Conservation (phyloP, 345 rosid genomes). For the Acer negundo region DNA sequence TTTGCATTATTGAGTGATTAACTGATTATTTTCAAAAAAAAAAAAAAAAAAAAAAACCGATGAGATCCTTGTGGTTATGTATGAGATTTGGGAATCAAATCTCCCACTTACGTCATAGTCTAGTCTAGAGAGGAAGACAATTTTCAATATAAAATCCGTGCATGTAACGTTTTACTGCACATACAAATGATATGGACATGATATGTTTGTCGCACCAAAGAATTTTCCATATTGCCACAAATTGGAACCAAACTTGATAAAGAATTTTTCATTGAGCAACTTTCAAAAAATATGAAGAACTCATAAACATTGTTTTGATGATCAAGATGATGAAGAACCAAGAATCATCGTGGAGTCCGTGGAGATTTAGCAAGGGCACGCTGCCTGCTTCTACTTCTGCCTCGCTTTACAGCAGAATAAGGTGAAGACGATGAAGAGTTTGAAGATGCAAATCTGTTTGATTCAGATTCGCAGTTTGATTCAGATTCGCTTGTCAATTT, state of each 20-base stretch:
- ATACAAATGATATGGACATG: too few species aligned
- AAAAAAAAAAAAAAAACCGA: too few species aligned
- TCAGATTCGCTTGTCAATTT: slow-evolving; percentile 56
- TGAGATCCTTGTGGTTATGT: too few species aligned
- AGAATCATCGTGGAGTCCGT: slow-evolving; percentile 56
- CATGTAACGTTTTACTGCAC: too few species aligned
- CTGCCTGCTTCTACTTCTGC: slow-evolving; percentile 77
- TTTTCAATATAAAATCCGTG: too few species aligned
- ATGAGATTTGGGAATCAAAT: too few species aligned
- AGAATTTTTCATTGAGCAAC: slow-evolving; percentile 7
- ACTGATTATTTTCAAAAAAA: too few species aligned
- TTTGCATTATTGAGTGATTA: slow-evolving; percentile 5
- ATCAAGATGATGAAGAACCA: slow-evolving; percentile 41
- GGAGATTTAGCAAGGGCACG: slow-evolving; percentile 60
- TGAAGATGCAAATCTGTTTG: slow-evolving; percentile 44
- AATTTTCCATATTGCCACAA: too few species aligned
- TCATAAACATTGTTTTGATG: not conserved
- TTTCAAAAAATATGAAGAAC: slow-evolving; percentile 5
- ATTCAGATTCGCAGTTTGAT: too few species aligned
- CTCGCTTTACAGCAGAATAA: slow-evolving; percentile 42
- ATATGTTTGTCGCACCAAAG: too few species aligned
- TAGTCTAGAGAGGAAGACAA: too few species aligned
- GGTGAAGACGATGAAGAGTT: slow-evolving; percentile 71
- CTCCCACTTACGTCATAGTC: too few species aligned
- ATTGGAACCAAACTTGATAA: not conserved